Percentiles rank a stretch among this genome's conserved stretches.
Evolutionary conservation across 148 eudicot species (phyloP).

Genomic region (Polygonum aviculare): DNA sequence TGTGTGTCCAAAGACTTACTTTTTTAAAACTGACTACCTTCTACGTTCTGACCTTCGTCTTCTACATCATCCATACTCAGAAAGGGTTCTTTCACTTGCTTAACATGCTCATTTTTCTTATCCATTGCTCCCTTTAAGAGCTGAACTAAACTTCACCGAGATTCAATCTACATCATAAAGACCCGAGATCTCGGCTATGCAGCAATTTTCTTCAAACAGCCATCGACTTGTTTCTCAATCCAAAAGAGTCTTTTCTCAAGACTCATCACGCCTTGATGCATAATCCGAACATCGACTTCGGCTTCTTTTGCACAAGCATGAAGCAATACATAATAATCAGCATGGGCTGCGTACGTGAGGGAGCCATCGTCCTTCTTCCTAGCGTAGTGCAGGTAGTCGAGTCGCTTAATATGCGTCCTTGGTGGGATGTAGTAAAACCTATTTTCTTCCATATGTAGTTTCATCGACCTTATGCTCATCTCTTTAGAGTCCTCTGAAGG

Average conservation of each 20-base stretch:
- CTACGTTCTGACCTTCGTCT: no score
- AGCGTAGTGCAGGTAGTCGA: conserved; percentile 42
- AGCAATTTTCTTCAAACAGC: conserved; percentile 17
- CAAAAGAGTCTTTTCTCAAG: conserved; percentile 63
- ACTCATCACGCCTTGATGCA: conserved; percentile 60
- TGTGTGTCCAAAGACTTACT: no score
- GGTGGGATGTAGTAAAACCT: conserved; percentile 72
- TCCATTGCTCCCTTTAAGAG: no score
- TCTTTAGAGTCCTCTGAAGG: conserved; percentile 18
- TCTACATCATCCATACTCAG: no score
- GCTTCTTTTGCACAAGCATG: conserved; percentile 68
- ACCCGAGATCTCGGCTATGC: no score
- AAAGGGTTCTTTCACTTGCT: no score
- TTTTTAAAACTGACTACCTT: no score
- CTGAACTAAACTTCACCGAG: no score
- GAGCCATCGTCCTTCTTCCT: conserved; percentile 54
- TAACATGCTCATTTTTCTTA: no score
- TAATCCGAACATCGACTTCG: conserved; percentile 50
- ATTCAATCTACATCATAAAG: no score
- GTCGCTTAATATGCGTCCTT: conserved; percentile 43
- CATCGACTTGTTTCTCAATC: conserved; percentile 58
- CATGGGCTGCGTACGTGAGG: conserved; percentile 53
- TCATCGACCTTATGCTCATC: conserved; percentile 35
- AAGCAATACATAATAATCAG: conserved; percentile 77
- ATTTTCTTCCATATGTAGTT: conserved; percentile 69